Percentiles rank a stretch among this genome's conserved stretches.
Evolutionary conservation across 495 filamentous ascomycete genomes (phyloP).

Genomic region (Trichoderma gamsii): DNA sequence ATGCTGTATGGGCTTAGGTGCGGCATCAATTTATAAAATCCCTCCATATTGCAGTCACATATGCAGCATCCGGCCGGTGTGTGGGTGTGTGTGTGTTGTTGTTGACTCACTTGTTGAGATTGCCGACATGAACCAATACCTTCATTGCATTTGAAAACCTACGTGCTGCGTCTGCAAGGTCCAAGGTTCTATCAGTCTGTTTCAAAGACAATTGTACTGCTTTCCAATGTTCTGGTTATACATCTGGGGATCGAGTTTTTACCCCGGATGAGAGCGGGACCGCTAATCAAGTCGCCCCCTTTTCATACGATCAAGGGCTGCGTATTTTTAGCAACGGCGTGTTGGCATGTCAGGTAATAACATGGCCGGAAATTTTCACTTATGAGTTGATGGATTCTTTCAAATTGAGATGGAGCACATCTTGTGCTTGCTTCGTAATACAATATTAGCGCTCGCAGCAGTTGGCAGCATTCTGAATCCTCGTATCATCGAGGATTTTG

Average conservation of each 20-base stretch:
- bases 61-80: too few species aligned
- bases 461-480: background rate
- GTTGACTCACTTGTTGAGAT: too few species aligned
- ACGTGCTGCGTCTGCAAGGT: too few species aligned
- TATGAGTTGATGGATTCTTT: background rate
- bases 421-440: background rate
- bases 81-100: too few species aligned
- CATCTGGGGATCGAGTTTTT: background rate
- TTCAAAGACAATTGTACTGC: too few species aligned
- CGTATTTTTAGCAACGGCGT: background rate
- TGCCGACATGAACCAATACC: too few species aligned
- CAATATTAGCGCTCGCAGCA: background rate
- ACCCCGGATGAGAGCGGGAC: slow-evolving; percentile 3
- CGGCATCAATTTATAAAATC: too few species aligned
- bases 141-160: too few species aligned
- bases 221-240: too few species aligned
- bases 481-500: background rate
- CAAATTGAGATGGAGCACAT: background rate
- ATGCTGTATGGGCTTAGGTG: too few species aligned
- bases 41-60: too few species aligned
- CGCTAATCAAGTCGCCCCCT: background rate
- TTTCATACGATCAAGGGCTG: background rate
- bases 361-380: background rate
- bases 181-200: too few species aligned
- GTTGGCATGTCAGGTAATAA: background rate